Evolutionary conservation across 2,329 filamentous ascomycete species (phyloP).

Genomic region (Penicillium psychrosexuale): DNA sequence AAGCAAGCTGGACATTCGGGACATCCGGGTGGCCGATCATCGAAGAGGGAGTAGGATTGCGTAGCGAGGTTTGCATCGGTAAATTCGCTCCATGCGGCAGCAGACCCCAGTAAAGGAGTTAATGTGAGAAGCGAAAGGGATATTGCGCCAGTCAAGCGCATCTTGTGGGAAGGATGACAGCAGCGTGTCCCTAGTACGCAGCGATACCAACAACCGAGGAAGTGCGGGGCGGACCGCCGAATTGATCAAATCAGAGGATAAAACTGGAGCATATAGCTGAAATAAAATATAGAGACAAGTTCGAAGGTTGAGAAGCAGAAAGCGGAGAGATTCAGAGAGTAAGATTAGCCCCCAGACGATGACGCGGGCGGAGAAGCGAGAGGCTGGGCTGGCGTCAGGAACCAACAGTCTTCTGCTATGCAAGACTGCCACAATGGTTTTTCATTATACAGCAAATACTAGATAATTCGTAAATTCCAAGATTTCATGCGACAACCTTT

Average conservation of each 20-base stretch:
- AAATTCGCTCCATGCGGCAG: conserved; percentile 49
- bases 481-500: neutral
- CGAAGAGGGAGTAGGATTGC: conserved; percentile 68
- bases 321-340: conserved; percentile 9
- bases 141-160: conserved; percentile 26
- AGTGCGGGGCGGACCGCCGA: conserved; percentile 9
- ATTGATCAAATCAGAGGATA: neutral
- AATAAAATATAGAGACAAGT: conserved; percentile 1
- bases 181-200: conserved; percentile 7
- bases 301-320: conserved; percentile 7
- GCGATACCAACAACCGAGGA: conserved; percentile 7
- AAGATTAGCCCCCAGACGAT: conserved; percentile 25
- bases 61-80: conserved; percentile 59
- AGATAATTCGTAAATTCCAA: neutral
- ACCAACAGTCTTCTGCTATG: neutral
- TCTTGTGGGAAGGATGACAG: conserved; percentile 18
- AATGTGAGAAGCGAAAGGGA: conserved; percentile 26
- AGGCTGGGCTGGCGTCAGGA: conserved; percentile 24
- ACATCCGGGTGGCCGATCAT: conserved; percentile 60
- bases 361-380: conserved; percentile 32
- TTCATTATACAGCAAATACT: neutral
- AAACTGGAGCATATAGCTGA: neutral
- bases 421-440: neutral
- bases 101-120: conserved; percentile 24
- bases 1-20: conserved; percentile 62